Evolutionary conservation across 2,329 filamentous ascomycete genomes (phyloP), one percentile per base, ranked within the genome.

Genomic region (Colletotrichum lini): DNA sequence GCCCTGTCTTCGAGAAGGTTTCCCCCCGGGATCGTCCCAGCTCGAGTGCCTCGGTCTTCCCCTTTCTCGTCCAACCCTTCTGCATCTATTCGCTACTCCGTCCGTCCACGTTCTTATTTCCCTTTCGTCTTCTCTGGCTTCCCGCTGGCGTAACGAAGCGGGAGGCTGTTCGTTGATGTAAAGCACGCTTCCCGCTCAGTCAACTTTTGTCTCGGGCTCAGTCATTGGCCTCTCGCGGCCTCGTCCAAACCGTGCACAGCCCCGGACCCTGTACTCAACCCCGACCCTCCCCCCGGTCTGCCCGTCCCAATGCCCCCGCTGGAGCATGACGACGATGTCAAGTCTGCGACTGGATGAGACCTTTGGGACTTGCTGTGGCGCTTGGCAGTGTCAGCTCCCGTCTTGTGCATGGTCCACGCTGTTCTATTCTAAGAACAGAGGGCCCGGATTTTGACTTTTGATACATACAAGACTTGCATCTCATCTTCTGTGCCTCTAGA

Each of bases 361-460:
- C 68, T 69, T 63, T 58, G 35, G 40, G 59, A 63, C 65, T 60
- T 64, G 54, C 62, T 72, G 70, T 62, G 50, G 70, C 70, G 54
- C 70, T 72, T 72, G 70, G 70, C 70, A 70, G 70, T 72, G 70
- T 72, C 70, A 72, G 70, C 50, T 70, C 52, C 49, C 44, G 44
- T 38, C 70, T 52, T 57, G 66, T 57, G 40, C 69, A 69, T 69
- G 69, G 58, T 47, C 68, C 65, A 52, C 16, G 68, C 68, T 47
- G 68, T 68, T 47, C 69, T 68, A 72, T 68, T 68, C 65, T 12
- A 42, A 72, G 65, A 72, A 72, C 65, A 38, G 44, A 52, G 60
- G 23, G 38, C 35, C 21, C 16, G 38, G 50, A 59, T 64, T 69
- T 63, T 63, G 65, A 64, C 69, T 63, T 30, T 69, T 54, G 69